phyloP scores from a whole-genome alignment of 345 rosid species.

The Salix suchowensis region DNA sequence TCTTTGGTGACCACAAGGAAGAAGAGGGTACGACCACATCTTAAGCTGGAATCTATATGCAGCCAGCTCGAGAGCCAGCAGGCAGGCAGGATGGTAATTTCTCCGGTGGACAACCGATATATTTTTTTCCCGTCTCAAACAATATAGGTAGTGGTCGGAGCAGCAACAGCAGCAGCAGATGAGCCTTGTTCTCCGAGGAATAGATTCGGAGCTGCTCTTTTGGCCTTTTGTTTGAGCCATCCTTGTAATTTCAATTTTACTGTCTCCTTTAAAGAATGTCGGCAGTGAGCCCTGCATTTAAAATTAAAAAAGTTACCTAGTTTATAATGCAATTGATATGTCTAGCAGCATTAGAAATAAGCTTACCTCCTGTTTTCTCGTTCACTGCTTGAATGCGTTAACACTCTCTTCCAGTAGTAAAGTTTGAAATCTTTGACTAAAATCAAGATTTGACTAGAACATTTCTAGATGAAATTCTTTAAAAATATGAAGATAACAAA shows the following conservation, averaged over 20 bases:
- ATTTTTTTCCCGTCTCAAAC: neutral
- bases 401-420: neutral
- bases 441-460: no score
- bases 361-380: neutral
- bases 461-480: no score
- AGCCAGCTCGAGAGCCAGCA: neutral
- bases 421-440: neutral
- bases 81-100: neutral
- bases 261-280: neutral
- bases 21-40: slow-evolving; percentile 41
- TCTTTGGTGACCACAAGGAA: slow-evolving; percentile 89
- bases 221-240: neutral
- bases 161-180: slow-evolving; percentile 1
- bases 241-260: slow-evolving; percentile 4
- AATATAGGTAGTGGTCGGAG: neutral
- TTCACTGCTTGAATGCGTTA: neutral
- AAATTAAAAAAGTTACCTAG: neutral
- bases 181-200: slow-evolving; percentile 3
- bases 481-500: no score
- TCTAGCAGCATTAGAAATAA: neutral
- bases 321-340: neutral
- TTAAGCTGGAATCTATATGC: slow-evolving; percentile 16
- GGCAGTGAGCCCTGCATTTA: slow-evolving; percentile 13
- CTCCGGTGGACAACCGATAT: slow-evolving; percentile 8
- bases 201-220: slow-evolving; percentile 9